A percentile compares a stretch with the other conserved stretches of the same genome.
These are phyloP conservation scores for Ceratocystis harringtonii DNA, from an alignment of 2,329 filamentous ascomycete species.

Conservation along the genomic window DNA sequence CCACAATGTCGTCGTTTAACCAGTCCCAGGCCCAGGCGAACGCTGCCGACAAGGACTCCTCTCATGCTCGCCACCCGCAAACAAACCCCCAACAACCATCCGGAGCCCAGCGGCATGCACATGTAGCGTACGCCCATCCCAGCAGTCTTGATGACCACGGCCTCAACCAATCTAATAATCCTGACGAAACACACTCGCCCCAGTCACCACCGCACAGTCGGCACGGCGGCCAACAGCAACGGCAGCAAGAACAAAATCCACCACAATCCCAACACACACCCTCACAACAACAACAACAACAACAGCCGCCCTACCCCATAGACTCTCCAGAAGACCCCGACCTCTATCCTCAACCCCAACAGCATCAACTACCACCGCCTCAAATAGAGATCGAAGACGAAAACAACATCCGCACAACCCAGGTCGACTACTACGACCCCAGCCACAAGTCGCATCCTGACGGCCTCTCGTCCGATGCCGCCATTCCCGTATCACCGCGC, in stretches of 20 bases:
- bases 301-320: slow-evolving; percentile 6
- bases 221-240: not conserved
- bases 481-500: slow-evolving; percentile 7
- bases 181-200: not conserved
- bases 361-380: slow-evolving; percentile 9
- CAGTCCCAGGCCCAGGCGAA: not conserved
- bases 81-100: not conserved
- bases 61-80: not conserved
- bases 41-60: not conserved
- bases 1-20: slow-evolving; percentile 10
- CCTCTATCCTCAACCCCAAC: not conserved
- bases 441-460: not conserved
- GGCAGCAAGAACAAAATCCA: not conserved
- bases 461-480: slow-evolving; percentile 10
- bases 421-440: slow-evolving; percentile 11
- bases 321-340: not conserved
- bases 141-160: not conserved
- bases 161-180: not conserved
- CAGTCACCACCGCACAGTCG: not conserved
- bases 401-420: slow-evolving; percentile 15
- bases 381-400: slow-evolving; percentile 17
- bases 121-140: not conserved
- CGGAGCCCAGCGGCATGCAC: not conserved
- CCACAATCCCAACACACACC: not conserved
- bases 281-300: not conserved